A percentile compares a stretch with the other conserved stretches of the same genome.
phyloP scores from a whole-genome alignment of 257 asterid species.

The Rauvolfia tetraphylla region DNA sequence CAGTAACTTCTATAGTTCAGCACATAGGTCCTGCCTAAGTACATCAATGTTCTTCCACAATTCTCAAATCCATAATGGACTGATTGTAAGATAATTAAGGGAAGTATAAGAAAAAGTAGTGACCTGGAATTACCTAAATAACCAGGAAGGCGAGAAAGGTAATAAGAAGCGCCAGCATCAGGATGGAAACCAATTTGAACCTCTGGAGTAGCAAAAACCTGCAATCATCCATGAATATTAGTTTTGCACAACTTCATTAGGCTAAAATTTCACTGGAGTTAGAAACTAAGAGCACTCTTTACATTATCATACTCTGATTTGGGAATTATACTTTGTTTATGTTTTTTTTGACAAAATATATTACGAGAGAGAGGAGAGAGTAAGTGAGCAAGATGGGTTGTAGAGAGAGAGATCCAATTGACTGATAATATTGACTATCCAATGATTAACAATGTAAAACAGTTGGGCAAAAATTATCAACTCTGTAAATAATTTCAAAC shows the following conservation, averaged over 20 bases:
- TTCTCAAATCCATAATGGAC: not conserved
- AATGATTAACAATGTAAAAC: not conserved
- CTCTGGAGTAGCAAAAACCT: conserved; percentile 84
- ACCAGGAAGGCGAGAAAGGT: conserved; percentile 97
- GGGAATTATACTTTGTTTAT: not conserved
- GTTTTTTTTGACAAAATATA: not conserved
- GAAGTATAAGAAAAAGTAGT: not conserved
- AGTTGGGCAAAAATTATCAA: not conserved
- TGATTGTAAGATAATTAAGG: not conserved
- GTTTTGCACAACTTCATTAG: not conserved
- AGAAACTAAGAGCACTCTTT: not conserved
- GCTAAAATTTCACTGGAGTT: not conserved
- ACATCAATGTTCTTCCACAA: not conserved
- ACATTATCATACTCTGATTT: not conserved
- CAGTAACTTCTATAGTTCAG: not conserved
- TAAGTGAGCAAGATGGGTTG: no score
- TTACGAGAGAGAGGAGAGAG: no score
- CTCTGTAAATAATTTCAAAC: not conserved
- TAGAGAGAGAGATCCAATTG: not conserved
- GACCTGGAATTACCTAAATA: conserved; percentile 60
- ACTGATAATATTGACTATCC: not conserved
- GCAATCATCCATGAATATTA: conserved; percentile 23
- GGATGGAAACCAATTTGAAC: conserved; percentile 97
- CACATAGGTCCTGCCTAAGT: not conserved
- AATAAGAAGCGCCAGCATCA: conserved; percentile 96